phyloP scores from a whole-genome alignment of 2,329 filamentous ascomycete species.

The Penicillium sp. region DNA sequence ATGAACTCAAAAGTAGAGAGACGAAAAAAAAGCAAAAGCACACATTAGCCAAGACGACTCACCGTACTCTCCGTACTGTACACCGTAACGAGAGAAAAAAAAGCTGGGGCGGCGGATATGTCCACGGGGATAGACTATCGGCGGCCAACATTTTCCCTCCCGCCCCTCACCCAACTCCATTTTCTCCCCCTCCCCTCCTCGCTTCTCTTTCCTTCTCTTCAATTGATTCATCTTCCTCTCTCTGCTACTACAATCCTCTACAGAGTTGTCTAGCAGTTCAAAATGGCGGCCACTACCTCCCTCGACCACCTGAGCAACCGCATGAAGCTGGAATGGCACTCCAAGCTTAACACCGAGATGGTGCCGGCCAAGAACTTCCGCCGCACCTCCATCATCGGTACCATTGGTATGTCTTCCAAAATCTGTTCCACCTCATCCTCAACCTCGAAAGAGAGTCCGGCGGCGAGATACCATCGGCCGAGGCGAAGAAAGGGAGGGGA shows the following conservation, averaged over 20 bases:
- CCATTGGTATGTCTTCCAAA: constrained; percentile 69
- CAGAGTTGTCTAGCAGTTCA: constrained; percentile 26
- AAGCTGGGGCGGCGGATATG: constrained; percentile 8
- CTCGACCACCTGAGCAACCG: constrained; percentile 85
- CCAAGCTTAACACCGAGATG: constrained; percentile 86
- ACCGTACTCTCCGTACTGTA: constrained; percentile 3
- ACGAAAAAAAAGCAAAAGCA: constrained; percentile 1
- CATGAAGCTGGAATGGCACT: constrained; percentile 71
- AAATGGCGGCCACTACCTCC: constrained; percentile 74
- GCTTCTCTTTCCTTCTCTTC: constrained; percentile 24
- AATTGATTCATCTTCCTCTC: constrained; percentile 16
- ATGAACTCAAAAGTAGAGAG: too few relatives aligned
- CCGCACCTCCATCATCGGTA: constrained; percentile 97
- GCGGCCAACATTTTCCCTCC: constrained; percentile 44
- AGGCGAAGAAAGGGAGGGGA: not conserved
- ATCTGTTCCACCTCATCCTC: not conserved
- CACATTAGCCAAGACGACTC: not conserved
- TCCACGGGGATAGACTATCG: constrained; percentile 32
- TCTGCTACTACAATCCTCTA: constrained; percentile 15
- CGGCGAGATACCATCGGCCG: not conserved
- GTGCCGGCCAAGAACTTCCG: constrained; percentile 87
- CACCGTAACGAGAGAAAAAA: constrained; percentile 11
- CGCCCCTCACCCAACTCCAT: constrained; percentile 28
- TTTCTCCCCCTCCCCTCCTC: constrained; percentile 2
- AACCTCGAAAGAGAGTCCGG: not conserved